Evolutionary conservation across 2,329 filamentous ascomycete species (phyloP), one percentile per base, ranked within the genome.

Genomic region (Colletotrichum tofieldiae): DNA sequence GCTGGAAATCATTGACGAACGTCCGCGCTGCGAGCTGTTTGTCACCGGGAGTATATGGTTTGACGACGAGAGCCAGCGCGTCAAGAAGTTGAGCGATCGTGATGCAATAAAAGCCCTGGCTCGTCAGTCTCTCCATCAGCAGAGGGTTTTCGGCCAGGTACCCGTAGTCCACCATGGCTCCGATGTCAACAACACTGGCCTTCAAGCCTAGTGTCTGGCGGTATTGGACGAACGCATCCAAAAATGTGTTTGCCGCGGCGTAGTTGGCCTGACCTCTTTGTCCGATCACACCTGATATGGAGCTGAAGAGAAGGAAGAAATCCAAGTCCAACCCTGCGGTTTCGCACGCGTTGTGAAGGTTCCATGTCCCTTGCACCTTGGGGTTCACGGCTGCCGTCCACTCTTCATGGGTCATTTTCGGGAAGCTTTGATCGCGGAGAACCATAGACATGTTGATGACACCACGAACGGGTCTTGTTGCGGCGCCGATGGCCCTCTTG

Each of bases 371-470:
- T 3, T 72, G 20, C 0, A 82, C 76, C 64, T 84, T 85, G n/a
- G 82, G 76, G 0, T 47, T 54, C 7, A 75, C 61, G 0, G 75
- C 71, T 62, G 74, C 69, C 1, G 71, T 55, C 80, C 81, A 85
- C 4, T 81, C 72, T 1, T 71, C 73, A 18, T 78, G 67, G 0
- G 75, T 79, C 82, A 86, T 85, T 23, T 80, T 75, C 0, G 71
- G 41, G 51, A 67, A 56, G n/a, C 58, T 54, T 14, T 58, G 41
- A 35, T 72, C 69, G 5, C 37, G 65, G 7, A 78, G 73, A 3
- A 84, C 78, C 82, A 85, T 84, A 4, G 83, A 77, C 56, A 81
- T 74, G 49, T 86, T 82, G 11, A 86, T 69, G 6, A 85, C 75
- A n/a, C 84, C 84, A 23, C 78, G 77, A 16, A 86, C 67, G 0